Evolutionary conservation across 2,329 filamentous ascomycete species (phyloP), one percentile per base, ranked within the genome.

Genomic region (Pseudocercospora fijiensis): DNA sequence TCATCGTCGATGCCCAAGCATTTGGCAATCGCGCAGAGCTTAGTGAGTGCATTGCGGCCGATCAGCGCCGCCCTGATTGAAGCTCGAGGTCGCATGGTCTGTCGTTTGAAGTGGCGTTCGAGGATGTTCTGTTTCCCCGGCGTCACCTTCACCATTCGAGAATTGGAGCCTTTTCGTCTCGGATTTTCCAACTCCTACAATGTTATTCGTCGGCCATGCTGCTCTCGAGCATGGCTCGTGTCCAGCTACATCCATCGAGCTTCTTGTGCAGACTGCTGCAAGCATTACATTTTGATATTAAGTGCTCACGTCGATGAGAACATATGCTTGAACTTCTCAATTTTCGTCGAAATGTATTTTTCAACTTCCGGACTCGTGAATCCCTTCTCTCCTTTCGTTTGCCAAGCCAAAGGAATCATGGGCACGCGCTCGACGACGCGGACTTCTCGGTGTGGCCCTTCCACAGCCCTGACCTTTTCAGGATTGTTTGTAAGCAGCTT

Each of bases 401-500:
- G 90, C 95, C 95, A 99, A 9, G 92, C 93, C 65, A 98, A 76
- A 2, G 95, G 95, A 63, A 99, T 88, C 95, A 99, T 99, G 1
- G 93, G 89, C 11, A 99, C 93, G 52, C 95, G 82, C 78, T 98
- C 94, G 69, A 85, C 90, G 1, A 99, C 95, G 8, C 90, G 84
- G 11, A 99, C 84, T 78, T 99, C 94, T 10, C 92, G 82, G 69
- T 91, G 91, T 0, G 93, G 93, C 0, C 95, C 95, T 76, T 99
- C 95, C 0, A 99, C 90, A 0, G 95, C 95, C 16, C 92, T 84
- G 47, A 99, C 91, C 81, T 99, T 99, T 72, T 99, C 95, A 0
- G 95, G 95, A 73, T 99, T 99, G 76, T 99, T 99, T 9, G 95
- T 99, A 71, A 99, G 80, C 57, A 99, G 80, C 37, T 91, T 84